phyloP scores from a whole-genome alignment of 306 rosid genomes.

The Hippophae rhamnoides region DNA sequence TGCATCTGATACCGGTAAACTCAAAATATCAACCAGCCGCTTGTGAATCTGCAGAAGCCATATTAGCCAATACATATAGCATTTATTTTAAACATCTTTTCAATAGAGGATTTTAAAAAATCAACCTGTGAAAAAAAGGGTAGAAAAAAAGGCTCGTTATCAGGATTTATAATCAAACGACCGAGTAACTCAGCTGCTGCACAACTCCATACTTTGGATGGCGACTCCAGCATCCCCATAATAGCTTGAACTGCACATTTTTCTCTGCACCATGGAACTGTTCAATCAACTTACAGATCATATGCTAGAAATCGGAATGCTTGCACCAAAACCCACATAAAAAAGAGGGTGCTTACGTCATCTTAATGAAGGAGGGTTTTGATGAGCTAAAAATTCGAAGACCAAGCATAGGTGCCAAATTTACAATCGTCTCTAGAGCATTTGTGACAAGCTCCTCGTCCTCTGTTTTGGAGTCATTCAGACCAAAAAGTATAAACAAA shows the following conservation, averaged over 20 bases:
- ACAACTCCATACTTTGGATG: conserved; percentile 92
- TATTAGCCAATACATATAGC: neutral
- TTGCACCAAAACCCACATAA: neutral
- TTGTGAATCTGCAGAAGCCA: conserved; percentile 65
- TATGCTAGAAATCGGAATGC: conserved; percentile 12
- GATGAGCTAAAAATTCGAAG: conserved; percentile 87
- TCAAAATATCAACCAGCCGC: conserved; percentile 80
- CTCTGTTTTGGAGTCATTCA: conserved; percentile 40
- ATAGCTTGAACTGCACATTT: conserved; percentile 86
- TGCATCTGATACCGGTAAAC: conserved; percentile 79
- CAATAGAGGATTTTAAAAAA: neutral
- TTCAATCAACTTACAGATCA: conserved; percentile 14
- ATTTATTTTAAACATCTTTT: neutral
- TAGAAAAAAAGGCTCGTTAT: conserved; percentile 81
- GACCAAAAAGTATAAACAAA: conserved; percentile 6
- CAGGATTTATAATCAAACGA: conserved; percentile 90
- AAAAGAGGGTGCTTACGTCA: conserved; percentile 54
- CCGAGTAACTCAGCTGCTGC: conserved; percentile 92
- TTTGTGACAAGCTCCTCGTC: conserved; percentile 98
- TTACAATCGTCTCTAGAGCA: conserved; percentile 90
- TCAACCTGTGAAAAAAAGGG: conserved; percentile 80
- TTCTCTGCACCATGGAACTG: conserved; percentile 40
- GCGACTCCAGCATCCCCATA: conserved; percentile 82
- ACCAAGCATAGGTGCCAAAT: conserved; percentile 86
- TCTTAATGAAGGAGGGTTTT: conserved; percentile 85